Conservation (phyloP, 441 rosid species). For the Geranium incanum region DNA sequence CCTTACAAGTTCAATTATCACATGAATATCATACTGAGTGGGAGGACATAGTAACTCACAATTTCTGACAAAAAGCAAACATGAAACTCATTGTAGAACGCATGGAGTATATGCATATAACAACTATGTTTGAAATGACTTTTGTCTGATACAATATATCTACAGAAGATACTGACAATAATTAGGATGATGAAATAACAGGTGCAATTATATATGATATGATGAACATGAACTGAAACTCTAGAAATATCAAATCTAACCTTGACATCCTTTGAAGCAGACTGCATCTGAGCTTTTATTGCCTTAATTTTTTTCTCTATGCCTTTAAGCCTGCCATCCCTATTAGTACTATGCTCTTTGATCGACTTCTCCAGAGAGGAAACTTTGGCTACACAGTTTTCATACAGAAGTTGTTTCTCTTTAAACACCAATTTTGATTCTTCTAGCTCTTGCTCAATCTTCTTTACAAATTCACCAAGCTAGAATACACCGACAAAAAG, state of each 20-base stretch:
- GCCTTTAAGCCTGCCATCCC: slow-evolving; percentile 74
- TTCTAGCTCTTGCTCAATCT: slow-evolving; percentile 71
- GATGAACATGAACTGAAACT: background rate
- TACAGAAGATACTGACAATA: background rate
- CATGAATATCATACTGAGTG: background rate
- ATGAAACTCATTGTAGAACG: background rate
- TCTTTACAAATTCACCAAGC: slow-evolving; percentile 87
- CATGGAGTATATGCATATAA: background rate
- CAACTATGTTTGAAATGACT: background rate
- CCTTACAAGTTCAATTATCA: background rate
- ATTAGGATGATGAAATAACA: background rate
- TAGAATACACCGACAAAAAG: slow-evolving; percentile 26
- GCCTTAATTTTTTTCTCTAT: slow-evolving; percentile 71
- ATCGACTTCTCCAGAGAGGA: slow-evolving; percentile 71
- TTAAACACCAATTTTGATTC: slow-evolving; percentile 55
- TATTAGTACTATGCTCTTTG: slow-evolving; percentile 70
- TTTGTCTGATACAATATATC: background rate
- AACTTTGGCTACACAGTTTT: slow-evolving; percentile 47
- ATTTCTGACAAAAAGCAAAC: background rate
- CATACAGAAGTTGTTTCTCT: slow-evolving; percentile 59
- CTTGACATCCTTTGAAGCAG: slow-evolving; percentile 79
- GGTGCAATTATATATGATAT: background rate
- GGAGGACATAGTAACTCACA: background rate
- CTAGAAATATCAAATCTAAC: slow-evolving; percentile 32
- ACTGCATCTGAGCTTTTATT: slow-evolving; percentile 68